phyloP scores from a whole-genome alignment of 441 rosid genomes.

The Populus hybrid region DNA sequence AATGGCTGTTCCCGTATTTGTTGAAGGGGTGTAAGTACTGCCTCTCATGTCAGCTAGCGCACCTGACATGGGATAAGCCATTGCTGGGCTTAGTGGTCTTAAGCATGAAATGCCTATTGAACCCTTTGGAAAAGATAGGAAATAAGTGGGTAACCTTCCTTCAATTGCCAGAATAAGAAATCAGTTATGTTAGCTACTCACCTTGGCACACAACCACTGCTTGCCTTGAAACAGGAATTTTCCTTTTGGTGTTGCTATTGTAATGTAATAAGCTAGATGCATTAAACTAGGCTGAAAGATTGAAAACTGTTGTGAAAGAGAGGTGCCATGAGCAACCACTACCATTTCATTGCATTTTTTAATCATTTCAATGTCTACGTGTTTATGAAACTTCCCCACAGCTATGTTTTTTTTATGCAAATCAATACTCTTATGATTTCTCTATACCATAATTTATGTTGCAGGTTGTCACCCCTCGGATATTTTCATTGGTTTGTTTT shows the following conservation, averaged over 20 bases:
- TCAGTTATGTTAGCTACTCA: too few species aligned
- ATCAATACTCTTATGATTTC: background rate
- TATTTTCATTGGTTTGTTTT: slow-evolving; percentile 77
- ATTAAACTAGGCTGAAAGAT: background rate
- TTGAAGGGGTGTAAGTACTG: background rate
- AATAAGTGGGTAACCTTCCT: background rate
- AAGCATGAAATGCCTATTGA: background rate
- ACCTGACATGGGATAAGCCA: background rate
- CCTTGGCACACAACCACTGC: background rate
- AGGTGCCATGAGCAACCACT: background rate
- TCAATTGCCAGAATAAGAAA: background rate
- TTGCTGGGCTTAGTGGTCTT: too few species aligned
- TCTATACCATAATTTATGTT: slow-evolving; percentile 4
- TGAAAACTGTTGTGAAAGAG: background rate
- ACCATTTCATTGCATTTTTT: background rate
- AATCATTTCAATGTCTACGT: background rate
- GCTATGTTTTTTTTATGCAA: background rate
- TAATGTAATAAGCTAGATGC: background rate
- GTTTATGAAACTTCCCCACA: background rate
- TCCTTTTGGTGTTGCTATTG: background rate
- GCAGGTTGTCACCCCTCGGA: slow-evolving; percentile 70
- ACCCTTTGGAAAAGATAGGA: background rate
- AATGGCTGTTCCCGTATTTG: background rate
- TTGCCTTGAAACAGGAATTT: background rate
- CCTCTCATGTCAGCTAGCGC: background rate